Conservation (phyloP, 257 asterid genomes). For the Capsicum baccatum region DNA sequence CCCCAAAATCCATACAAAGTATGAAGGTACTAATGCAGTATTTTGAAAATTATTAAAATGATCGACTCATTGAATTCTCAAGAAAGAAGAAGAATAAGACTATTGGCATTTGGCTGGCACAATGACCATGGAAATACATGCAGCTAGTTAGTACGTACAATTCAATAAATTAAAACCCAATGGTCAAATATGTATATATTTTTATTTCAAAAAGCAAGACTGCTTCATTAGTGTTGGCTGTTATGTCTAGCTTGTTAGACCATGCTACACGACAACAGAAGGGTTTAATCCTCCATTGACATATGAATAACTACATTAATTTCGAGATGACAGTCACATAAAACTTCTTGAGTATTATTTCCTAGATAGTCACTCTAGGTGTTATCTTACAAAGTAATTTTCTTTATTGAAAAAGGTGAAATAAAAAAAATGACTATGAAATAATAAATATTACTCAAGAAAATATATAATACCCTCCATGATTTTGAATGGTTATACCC, state of each 20-base stretch:
- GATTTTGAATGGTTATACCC: too few relatives aligned
- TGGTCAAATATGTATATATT: neutral
- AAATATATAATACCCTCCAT: too few relatives aligned
- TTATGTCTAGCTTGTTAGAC: neutral
- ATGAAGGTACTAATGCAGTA: neutral
- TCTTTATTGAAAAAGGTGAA: too few relatives aligned
- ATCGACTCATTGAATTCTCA: neutral
- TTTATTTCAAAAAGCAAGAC: neutral
- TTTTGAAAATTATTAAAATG: slow-evolving; percentile 3
- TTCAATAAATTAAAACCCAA: neutral
- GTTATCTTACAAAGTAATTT: too few relatives aligned
- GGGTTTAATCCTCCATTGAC: neutral
- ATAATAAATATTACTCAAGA: too few relatives aligned
- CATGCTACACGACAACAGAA: neutral
- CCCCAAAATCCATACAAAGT: neutral
- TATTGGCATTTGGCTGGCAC: neutral
- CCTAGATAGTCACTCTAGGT: too few relatives aligned
- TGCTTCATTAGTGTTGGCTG: neutral
- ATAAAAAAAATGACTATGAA: too few relatives aligned
- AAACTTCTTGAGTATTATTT: neutral
- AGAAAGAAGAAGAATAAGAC: neutral
- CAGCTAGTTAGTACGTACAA: neutral
- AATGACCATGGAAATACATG: neutral
- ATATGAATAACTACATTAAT: neutral
- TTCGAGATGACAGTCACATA: neutral